phyloP scores from a whole-genome alignment of 164 flowering plant genomes.

The Liquidambar formosana region DNA sequence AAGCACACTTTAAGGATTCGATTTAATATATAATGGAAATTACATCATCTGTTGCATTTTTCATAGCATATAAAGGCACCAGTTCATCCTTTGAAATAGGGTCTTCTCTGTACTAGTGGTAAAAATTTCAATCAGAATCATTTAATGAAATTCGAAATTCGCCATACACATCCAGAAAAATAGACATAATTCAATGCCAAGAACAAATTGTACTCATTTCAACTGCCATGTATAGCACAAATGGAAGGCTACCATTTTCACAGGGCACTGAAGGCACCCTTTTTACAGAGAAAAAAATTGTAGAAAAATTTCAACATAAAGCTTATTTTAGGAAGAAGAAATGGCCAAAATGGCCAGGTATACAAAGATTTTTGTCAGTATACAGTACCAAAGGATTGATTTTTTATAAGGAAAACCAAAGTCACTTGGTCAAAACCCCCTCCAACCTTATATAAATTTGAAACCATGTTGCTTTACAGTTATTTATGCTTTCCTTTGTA shows the following conservation, averaged over 20 bases:
- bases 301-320: conserved; percentile 13
- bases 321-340: conserved; percentile 8
- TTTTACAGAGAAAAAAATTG: background rate
- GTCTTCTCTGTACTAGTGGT: background rate
- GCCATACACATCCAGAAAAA: background rate
- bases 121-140: background rate
- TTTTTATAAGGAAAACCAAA: conserved; percentile 6
- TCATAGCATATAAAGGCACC: too few relatives aligned
- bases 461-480: conserved; percentile 19
- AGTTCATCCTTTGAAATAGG: too few relatives aligned
- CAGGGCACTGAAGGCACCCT: background rate
- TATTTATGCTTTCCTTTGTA: conserved; percentile 18
- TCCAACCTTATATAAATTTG: conserved; percentile 9
- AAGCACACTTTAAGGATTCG: too few relatives aligned
- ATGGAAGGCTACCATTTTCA: background rate
- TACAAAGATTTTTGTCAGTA: conserved; percentile 24
- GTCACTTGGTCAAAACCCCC: background rate
- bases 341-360: conserved; percentile 24
- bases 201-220: background rate
- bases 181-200: background rate
- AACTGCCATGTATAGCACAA: background rate
- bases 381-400: conserved; percentile 6
- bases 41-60: too few relatives aligned
- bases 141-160: background rate
- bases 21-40: too few relatives aligned